A percentile compares a stretch with the other conserved stretches of the same genome.
These are phyloP conservation scores for Solanum hybrid DNA, from an alignment of 305 asterid genomes.

Conservation along the genomic window DNA sequence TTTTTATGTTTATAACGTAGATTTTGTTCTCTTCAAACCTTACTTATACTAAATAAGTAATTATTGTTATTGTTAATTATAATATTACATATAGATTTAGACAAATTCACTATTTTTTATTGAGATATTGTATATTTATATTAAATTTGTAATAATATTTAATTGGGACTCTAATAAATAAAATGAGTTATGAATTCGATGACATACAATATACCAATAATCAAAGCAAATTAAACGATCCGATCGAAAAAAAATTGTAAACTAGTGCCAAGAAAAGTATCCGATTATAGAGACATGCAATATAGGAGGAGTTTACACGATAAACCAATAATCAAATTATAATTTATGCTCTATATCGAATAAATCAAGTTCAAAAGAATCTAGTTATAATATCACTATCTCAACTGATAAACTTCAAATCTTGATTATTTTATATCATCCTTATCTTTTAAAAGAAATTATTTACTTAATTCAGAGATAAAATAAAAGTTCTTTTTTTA, in stretches of 20 bases:
- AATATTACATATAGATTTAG: too few relatives aligned
- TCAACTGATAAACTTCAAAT: neutral
- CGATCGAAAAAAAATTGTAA: neutral
- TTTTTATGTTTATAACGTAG: neutral
- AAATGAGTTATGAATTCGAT: too few relatives aligned
- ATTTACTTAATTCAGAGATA: neutral
- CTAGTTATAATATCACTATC: neutral
- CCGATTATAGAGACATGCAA: neutral
- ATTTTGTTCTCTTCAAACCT: neutral
- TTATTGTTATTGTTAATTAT: too few relatives aligned
- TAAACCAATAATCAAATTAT: neutral
- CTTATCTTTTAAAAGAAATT: neutral
- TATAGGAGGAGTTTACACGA: neutral
- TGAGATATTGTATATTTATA: neutral
- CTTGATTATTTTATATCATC: neutral
- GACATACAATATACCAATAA: too few relatives aligned
- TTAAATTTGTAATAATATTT: too few relatives aligned
- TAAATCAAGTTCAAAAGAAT: neutral
- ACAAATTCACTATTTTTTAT: neutral
- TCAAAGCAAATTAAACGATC: neutral
- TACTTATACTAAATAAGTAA: too few relatives aligned
- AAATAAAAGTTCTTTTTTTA: neutral
- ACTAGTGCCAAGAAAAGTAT: neutral
- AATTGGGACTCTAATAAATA: too few relatives aligned
- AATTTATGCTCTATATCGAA: neutral